A percentile compares a stretch with the other conserved stretches of the same genome.
Evolutionary conservation across 2,329 filamentous ascomycete genomes (phyloP).

Genomic region (Lojkania enalia): DNA sequence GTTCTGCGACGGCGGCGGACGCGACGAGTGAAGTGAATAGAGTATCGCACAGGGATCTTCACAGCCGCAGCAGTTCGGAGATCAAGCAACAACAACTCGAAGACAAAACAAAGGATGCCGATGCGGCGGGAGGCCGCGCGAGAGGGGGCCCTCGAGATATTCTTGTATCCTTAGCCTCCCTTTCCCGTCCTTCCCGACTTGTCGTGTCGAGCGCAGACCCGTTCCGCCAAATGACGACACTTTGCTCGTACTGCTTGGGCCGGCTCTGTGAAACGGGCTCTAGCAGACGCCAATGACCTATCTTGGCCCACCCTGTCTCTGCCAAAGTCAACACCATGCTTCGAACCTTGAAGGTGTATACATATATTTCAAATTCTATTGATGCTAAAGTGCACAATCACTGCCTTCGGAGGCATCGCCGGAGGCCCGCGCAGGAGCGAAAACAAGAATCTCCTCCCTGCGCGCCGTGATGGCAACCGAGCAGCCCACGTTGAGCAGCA

Average conservation of each 20-base stretch:
- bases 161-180: slow-evolving; percentile 5
- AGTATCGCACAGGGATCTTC: too few relatives aligned
- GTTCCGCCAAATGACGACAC: slow-evolving; percentile 17
- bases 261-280: slow-evolving; percentile 2
- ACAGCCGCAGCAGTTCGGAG: background rate
- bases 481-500: slow-evolving; percentile 1
- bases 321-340: background rate
- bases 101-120: too few relatives aligned
- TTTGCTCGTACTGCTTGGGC: slow-evolving; percentile 2
- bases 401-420: background rate
- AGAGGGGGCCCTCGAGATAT: background rate
- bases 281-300: slow-evolving; percentile 6
- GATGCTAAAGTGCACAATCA: background rate
- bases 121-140: background rate
- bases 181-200: slow-evolving; percentile 5
- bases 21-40: background rate
- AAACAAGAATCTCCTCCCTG: slow-evolving; percentile 5
- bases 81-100: background rate
- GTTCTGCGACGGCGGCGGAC: background rate
- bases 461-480: background rate
- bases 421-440: background rate
- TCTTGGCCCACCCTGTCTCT: slow-evolving; percentile 1
- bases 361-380: background rate
- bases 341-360: background rate
- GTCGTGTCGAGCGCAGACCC: slow-evolving; percentile 4